phyloP scores from a whole-genome alignment of 106 monocot species.

The Triglochin maritima region DNA sequence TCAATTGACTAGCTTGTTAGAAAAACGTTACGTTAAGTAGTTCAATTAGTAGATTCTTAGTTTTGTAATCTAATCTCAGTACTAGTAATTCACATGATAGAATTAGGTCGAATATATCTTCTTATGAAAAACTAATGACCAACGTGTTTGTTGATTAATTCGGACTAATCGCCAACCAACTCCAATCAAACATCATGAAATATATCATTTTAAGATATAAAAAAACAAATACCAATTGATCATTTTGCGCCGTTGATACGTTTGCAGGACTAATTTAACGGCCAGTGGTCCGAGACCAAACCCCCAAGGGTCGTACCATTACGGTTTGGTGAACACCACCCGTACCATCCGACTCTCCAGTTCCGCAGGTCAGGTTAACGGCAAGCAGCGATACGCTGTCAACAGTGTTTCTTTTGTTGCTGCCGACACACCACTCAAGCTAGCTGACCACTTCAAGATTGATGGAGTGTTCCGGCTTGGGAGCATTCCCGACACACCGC shows the following conservation, averaged over 20 bases:
- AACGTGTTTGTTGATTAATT: too few relatives aligned
- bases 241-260: neutral
- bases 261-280: slow-evolving; percentile 49
- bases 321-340: slow-evolving; percentile 50
- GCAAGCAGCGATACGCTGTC: slow-evolving; percentile 52
- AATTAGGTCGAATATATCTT: too few relatives aligned
- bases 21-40: too few relatives aligned
- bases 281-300: slow-evolving; percentile 85
- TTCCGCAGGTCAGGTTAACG: slow-evolving; percentile 33
- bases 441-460: slow-evolving; percentile 67
- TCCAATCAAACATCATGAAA: too few relatives aligned
- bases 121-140: too few relatives aligned
- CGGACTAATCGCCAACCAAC: too few relatives aligned
- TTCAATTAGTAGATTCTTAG: neutral
- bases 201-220: too few relatives aligned
- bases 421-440: slow-evolving; percentile 50
- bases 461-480: slow-evolving; percentile 59
- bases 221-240: neutral
- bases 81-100: neutral
- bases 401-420: slow-evolving; percentile 57
- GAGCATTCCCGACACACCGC: slow-evolving; percentile 38
- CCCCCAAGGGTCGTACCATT: slow-evolving; percentile 85
- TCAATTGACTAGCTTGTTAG: neutral
- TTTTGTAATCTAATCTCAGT: neutral
- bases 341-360: slow-evolving; percentile 53